Conservation (phyloP, 177 flowering plant genomes). For the Tripterygium wilfordii region DNA sequence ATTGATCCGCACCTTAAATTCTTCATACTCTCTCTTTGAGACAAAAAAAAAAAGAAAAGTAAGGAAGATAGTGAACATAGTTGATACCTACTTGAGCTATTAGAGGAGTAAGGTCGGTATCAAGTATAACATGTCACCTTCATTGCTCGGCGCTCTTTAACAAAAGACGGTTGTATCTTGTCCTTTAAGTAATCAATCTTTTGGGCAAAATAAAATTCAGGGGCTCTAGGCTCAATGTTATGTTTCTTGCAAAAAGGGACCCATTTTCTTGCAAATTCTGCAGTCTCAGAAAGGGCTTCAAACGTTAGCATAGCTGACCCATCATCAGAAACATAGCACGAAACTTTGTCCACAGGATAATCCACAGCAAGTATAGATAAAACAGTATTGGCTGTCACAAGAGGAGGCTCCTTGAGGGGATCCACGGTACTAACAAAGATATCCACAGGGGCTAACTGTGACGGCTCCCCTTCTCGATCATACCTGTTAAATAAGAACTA, state of each 20-base stretch:
- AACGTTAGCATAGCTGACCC: constrained; percentile 98
- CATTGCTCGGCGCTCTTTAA: constrained; percentile 94
- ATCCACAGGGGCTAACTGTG: constrained; percentile 90
- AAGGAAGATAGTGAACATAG: too few relatives aligned
- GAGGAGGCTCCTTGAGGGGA: constrained; percentile 97
- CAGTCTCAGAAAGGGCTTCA: constrained; percentile 91
- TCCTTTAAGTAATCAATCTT: constrained; percentile 97
- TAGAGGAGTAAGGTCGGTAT: too few relatives aligned
- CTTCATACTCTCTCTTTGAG: constrained; percentile 94
- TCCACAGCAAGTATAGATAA: constrained; percentile 96
- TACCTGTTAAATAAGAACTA: constrained; percentile 33
- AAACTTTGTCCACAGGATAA: constrained; percentile 97
- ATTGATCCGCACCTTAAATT: constrained; percentile 89
- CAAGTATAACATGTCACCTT: too few relatives aligned
- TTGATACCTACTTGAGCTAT: too few relatives aligned
- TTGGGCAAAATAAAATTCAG: constrained; percentile 93
- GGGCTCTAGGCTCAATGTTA: constrained; percentile 96
- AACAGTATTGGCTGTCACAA: constrained; percentile 96
- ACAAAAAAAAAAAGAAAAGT: too few relatives aligned
- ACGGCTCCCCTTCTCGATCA: constrained; percentile 95
- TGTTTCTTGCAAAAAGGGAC: constrained; percentile 99
- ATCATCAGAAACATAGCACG: constrained; percentile 99
- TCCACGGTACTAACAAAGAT: constrained; percentile 99
- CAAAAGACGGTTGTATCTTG: constrained; percentile 96
- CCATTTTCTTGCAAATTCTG: constrained; percentile 98